Conservation (phyloP, 2,329 filamentous ascomycete species). For the Rutstroemia sp. region DNA sequence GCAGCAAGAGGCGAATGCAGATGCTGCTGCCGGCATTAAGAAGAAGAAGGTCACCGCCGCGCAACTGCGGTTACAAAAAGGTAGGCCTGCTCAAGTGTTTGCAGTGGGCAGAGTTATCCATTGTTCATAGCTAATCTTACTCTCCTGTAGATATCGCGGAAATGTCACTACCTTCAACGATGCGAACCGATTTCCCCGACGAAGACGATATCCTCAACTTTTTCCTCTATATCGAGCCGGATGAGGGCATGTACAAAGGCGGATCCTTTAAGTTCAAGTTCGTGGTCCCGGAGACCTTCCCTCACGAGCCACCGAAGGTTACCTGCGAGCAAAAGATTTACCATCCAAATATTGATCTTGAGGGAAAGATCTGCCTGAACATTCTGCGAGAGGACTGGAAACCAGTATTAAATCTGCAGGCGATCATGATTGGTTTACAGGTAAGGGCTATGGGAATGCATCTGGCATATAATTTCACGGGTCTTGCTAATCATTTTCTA, state of each 20-base stretch:
- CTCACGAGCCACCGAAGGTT: slow-evolving; percentile 95
- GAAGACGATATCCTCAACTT: slow-evolving; percentile 84
- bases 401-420: slow-evolving; percentile 92
- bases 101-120: neutral
- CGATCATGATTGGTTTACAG: slow-evolving; percentile 90
- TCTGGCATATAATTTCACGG: too few relatives aligned
- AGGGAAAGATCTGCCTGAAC: slow-evolving; percentile 97
- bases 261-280: slow-evolving; percentile 88
- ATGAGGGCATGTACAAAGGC: slow-evolving; percentile 82
- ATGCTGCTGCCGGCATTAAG: slow-evolving; percentile 63
- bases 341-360: slow-evolving; percentile 96
- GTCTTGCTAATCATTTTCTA: slow-evolving; percentile 5
- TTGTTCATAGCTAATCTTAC: neutral
- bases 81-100: slow-evolving; percentile 36
- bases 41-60: slow-evolving; percentile 99
- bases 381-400: slow-evolving; percentile 99
- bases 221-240: slow-evolving; percentile 71
- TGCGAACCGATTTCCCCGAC: slow-evolving; percentile 75
- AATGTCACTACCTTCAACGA: slow-evolving; percentile 68
- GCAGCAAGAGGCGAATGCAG: slow-evolving; percentile 84
- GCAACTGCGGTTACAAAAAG: slow-evolving; percentile 92
- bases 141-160: slow-evolving; percentile 63
- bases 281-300: slow-evolving; percentile 88
- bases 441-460: slow-evolving; percentile 36
- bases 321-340: slow-evolving; percentile 98